Base-by-base conservation (phyloP, 768 basidiomycete species). In the Rhodotorula graminis region DNA sequence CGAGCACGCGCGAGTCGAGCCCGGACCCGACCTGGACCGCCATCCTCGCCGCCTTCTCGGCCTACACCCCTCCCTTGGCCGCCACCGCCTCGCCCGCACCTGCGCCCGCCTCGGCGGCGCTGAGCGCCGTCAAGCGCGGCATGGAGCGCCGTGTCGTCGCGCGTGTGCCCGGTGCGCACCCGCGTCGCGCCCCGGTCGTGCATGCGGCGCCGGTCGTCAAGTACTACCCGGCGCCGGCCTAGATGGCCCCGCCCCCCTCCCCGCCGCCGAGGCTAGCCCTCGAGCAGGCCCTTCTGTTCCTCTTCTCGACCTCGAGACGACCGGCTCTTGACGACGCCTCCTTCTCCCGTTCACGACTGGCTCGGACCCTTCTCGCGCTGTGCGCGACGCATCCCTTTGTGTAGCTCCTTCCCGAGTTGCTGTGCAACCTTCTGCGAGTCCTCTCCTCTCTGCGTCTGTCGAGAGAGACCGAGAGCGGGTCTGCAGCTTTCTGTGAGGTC, bases 241-340 rank as follows among this genome's bases (percentile, higher is more conserved):
- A 2, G 9, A 31, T 18, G 44, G 46, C 44, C 15, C 37, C 58
- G 10, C 40, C 40, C 40, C 9, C 0, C 14, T 37, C 40, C 27
- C 44, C 14, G 25, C 37, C 58, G 25, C 9, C 60, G 57, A 58
- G 57, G 57, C 57, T 58, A 58, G 57, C n/a, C 37, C 58, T 59
- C 58, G 37, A 37, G 12, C 14, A 46, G 18, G 33, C 12, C 37
- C 11, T 11, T 52, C 50, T 25, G 11, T 6, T 23, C 9, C 47
- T 18, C 5, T 6, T 23, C 49, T 25, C 21, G 10, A 21, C 5
- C 25, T 52, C 25, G 50, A 52, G 10, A 52, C 50, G 50, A 52
- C 50, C 11, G 49, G 49, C 21, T 52, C 50, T 52, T 52, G 50
- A 52, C 50, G 50, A 52, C 25, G 23, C 21, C 23, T 21, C 47